Base-by-base conservation (phyloP, 495 filamentous ascomycete genomes). In the Aspergillus olivimuriae region DNA sequence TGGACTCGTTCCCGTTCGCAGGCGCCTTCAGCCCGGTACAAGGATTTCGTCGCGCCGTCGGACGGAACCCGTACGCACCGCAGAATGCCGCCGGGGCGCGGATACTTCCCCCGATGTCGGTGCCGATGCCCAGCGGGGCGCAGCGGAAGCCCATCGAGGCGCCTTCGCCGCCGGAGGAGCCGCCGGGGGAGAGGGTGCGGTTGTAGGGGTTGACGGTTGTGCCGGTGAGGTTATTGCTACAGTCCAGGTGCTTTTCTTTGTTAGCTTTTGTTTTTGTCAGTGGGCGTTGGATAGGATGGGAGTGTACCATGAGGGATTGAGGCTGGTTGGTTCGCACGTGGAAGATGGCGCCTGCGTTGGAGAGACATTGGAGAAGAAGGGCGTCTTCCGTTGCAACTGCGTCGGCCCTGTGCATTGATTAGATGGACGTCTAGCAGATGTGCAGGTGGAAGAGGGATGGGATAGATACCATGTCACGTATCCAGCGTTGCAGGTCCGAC, bases 81-180 rank as follows among this genome's bases (percentile, higher is more conserved):
- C 72, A 75, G 49, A 76, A 82, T 4, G 77, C 73, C 6, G 77
- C 75, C 0, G 81, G 81, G 17, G 74, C 70, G 14, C 80, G 62
- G 14, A 84, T 75, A 4, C 74, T 79, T 4, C 83, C 83, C 3
- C 83, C 83, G 16, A 79, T 76, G 20, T 82, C 77, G 10, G 80
- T 82, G 0, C 83, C 84, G 39, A 87, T 75, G 1, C 84, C 84
- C 3, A 87, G 57, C 18, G 76, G 68, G 9, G 72, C 72, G 10
- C 82, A 84, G 31, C 72, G 65, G 40, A 86, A 70, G 3, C 70
- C 80, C 31, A 83, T 60, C 9, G 86, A 68, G 1, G 79, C 84
- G 2, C 74, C 82, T 58, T 89, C 84, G 18, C 84, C 84, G 7
- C 83, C 82, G 0, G 78, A 79, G 2, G 75, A 81, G 1, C 83